Evolutionary conservation across 106 monocot genomes (phyloP), one percentile per base, ranked within the genome.

Genomic region (Dendrobium officinale): DNA sequence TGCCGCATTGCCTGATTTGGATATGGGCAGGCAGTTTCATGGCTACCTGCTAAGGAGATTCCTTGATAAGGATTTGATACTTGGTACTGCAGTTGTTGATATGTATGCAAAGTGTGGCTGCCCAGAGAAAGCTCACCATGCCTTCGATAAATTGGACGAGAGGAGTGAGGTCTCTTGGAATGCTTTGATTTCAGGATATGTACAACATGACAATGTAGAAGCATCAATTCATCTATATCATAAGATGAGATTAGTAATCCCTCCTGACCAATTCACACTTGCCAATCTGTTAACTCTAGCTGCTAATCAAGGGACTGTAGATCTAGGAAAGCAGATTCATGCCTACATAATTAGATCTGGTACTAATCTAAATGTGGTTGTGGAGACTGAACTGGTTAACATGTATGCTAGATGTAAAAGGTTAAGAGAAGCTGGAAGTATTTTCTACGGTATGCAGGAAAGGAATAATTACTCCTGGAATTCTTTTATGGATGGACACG

Each of bases 31-130:
- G 55, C 49, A 79, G 48, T 19, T 74, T 31, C 83, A 80, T 80
- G 73, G 84, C 4, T 66, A 75, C 66, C 24, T 79, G 20, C 15
- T 80, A 24, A 79, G 84, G 55, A 66, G 79, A 80, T 84, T 9
- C 6, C 79, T 83, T 42, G 55, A 83, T 58, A 24, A 18, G 1
- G 73, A 79, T 61, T 17, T 79, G 18, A 44, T 83, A 43, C 67
- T 83, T 17, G 83, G 79, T 18, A 83, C 78, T 42, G 82, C 77
- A 5, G 15, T 83, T 19, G 78, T 77, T 2, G 70, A 83, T 72
- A 83, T 83, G 82, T 83, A 83, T 67, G 16, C 82, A 2, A 83
- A 83, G 24, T 83, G 82, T 47, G 77, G 82, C 11, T 77, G 67
- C 47, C 19, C 74, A 45, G 82, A 67, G 49, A 72, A 72, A 55